These are phyloP conservation scores for Mangifera indica DNA, from an alignment of 345 rosid species.

Conservation along the genomic window DNA sequence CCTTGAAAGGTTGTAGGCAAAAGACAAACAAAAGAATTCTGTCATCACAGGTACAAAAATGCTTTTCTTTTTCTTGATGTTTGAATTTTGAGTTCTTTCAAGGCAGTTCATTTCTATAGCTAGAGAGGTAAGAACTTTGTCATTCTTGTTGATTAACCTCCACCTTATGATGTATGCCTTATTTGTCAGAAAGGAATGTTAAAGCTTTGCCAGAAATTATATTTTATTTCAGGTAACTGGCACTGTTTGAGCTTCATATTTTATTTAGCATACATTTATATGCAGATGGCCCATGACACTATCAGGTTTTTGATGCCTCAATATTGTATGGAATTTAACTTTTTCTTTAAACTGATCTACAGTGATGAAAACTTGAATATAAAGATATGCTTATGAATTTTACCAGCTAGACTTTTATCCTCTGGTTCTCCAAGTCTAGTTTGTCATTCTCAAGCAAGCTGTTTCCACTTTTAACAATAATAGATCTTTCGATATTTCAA, in stretches of 20 bases:
- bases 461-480: background rate
- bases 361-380: background rate
- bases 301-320: background rate
- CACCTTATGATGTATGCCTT: background rate
- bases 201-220: background rate
- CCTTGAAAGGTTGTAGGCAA: background rate
- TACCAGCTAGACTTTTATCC: background rate
- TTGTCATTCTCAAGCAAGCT: constrained; percentile 1
- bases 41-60: background rate
- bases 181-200: background rate
- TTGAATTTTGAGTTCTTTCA: background rate
- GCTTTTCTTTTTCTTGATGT: background rate
- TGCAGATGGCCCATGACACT: background rate
- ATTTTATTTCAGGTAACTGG: background rate
- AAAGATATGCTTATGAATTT: background rate
- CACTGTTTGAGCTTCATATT: background rate
- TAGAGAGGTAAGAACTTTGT: too few relatives aligned
- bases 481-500: too few relatives aligned
- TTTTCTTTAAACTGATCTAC: background rate
- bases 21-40: background rate
- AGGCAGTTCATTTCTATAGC: background rate
- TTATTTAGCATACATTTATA: background rate
- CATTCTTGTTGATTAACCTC: background rate
- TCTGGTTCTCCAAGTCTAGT: background rate
- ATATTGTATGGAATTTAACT: background rate